Conservation (phyloP, 2,329 filamentous ascomycete species). For the Diaporthe nobilis region DNA sequence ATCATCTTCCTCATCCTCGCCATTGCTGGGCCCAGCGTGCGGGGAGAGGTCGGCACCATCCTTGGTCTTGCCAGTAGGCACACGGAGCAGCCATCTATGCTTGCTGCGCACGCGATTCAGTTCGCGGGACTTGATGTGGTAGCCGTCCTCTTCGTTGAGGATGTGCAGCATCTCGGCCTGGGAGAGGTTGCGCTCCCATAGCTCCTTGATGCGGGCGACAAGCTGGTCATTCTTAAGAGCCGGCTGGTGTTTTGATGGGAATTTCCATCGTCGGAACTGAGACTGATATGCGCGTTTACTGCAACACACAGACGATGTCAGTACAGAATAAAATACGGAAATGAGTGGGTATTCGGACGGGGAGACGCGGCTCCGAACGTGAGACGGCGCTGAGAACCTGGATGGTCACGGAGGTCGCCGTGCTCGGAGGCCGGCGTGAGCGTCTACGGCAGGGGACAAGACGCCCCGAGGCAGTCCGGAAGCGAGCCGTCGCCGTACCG, state of each 20-base stretch:
- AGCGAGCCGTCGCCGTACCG: background rate
- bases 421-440: background rate
- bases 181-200: slow-evolving; percentile 82
- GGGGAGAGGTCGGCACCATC: slow-evolving; percentile 37
- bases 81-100: slow-evolving; percentile 77
- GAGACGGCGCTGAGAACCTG: background rate
- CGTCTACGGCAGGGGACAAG: slow-evolving; percentile 36
- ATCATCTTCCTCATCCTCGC: slow-evolving; percentile 6
- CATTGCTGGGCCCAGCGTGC: background rate
- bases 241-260: slow-evolving; percentile 80
- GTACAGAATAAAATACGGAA: background rate
- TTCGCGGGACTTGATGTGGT: slow-evolving; percentile 79
- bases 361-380: background rate
- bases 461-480: slow-evolving; percentile 35
- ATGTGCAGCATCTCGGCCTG: slow-evolving; percentile 82
- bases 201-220: slow-evolving; percentile 78
- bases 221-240: slow-evolving; percentile 78
- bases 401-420: slow-evolving; percentile 16
- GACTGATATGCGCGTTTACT: slow-evolving; percentile 84
- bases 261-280: slow-evolving; percentile 84
- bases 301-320: slow-evolving; percentile 37
- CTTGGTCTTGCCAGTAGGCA: slow-evolving; percentile 62
- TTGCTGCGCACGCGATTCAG: slow-evolving; percentile 78
- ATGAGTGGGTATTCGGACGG: background rate
- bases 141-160: slow-evolving; percentile 78